Conservation (phyloP, 1,139 yeast species). For the Candida labiduridarum region DNA sequence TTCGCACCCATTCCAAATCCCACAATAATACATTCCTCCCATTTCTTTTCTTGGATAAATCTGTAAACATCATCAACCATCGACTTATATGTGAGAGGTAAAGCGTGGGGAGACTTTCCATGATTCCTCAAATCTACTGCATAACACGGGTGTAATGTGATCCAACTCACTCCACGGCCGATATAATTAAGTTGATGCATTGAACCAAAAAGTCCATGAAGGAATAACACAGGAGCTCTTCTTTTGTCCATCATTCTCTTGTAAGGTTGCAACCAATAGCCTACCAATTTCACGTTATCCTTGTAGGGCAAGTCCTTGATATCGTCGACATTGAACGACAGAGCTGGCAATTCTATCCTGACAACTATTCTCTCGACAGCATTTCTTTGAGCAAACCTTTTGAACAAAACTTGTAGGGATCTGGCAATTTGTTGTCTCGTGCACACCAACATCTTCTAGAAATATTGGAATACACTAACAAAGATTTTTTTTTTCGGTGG, state of each 20-base stretch:
- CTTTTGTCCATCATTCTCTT: conserved; percentile 4
- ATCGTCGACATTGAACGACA: conserved; percentile 9
- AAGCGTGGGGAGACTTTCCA: conserved; percentile 47
- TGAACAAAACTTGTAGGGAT: background rate
- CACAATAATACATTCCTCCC: conserved; percentile 34
- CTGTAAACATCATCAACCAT: conserved; percentile 46
- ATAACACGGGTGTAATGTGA: conserved; percentile 33
- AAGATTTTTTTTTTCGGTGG: too few species aligned
- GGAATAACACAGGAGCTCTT: conserved; percentile 37
- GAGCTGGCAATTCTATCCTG: background rate
- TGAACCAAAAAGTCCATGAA: conserved; percentile 56
- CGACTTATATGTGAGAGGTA: conserved; percentile 45
- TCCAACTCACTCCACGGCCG: conserved; percentile 35
- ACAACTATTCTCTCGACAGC: background rate
- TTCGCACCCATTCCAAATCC: conserved; percentile 63
- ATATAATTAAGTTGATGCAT: conserved; percentile 41
- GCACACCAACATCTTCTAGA: background rate
- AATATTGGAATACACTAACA: too few species aligned
- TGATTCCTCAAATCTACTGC: conserved; percentile 57
- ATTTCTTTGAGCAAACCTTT: background rate
- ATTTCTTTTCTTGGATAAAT: conserved; percentile 25
- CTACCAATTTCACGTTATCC: conserved; percentile 12
- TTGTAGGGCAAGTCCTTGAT: conserved; percentile 14
- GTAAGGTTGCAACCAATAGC: conserved; percentile 10
- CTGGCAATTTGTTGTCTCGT: background rate